Base-by-base conservation (phyloP, 345 rosid species). In the Gossypium rotundifolium region DNA sequence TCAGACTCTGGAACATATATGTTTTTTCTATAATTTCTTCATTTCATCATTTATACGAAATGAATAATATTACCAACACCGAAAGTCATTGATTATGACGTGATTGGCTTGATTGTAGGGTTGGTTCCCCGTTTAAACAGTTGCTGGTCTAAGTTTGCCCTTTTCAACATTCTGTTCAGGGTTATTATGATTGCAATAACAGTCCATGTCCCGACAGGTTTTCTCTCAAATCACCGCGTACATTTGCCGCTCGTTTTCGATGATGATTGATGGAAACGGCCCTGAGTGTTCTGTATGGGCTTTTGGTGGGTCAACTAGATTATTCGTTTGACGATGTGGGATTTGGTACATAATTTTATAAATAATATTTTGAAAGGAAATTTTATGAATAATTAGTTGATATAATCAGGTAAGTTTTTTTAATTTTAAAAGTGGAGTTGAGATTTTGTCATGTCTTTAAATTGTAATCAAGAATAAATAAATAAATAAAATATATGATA, bases 61-160 rank as follows among this genome's bases (percentile, higher is more conserved):
- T 49, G 7, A 42, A 65, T 11, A 10, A 2, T 49, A 33, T 33
- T 5, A 33, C 38, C 4, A 1, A n/a, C 27, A 44, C n/a, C 10
- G 17, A 38, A 67, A 67, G 80, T 58, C 72, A 46, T 65, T 67
- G 54, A 66, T 66, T 11, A 16, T 44, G 65, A n/a, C 64, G 51
- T 60, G 70, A 73, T 59, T 52, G 74, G 74, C 13, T 25, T 38
- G 51, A 52, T 59, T 38, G 5, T 20, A 22, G 54, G 17, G 11
- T 42, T 44, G 80, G 61, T 33, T 33, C 40, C 74, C 81, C 58
- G 9, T 10, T 22, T 2, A 69, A 27, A 27, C 40, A 51, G 17
- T 14, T 68, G 42, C 58, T 16, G 3, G 4, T 9, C 40, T 2
- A 20, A 9, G 13, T 9, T 8, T 22, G 3, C 29, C 14, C 18